phyloP scores from a whole-genome alignment of 2,329 filamentous ascomycete genomes.

The Amauroascus verrucosus region DNA sequence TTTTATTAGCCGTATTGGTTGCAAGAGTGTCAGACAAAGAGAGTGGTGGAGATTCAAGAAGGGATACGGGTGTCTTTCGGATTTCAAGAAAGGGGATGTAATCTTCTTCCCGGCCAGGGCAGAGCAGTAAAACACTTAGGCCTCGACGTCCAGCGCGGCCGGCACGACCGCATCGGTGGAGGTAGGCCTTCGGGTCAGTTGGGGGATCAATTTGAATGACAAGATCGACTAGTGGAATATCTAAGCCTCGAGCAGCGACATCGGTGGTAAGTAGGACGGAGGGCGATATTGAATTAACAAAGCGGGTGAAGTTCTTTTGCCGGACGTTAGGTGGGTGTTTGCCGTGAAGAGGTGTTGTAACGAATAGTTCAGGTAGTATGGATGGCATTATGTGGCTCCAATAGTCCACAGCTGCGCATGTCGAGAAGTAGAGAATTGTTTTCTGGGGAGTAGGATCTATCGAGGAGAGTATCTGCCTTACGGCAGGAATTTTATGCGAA shows the following conservation, averaged over 20 bases:
- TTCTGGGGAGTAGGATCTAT: conserved; percentile 68
- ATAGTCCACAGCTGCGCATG: conserved; percentile 90
- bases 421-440: conserved; percentile 84
- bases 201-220: conserved; percentile 80
- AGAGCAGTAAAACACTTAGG: conserved; percentile 74
- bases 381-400: conserved; percentile 69
- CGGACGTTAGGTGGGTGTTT: conserved; percentile 84
- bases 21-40: conserved; percentile 53
- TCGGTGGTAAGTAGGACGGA: conserved; percentile 85
- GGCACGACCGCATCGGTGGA: conserved; percentile 55
- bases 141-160: conserved; percentile 59
- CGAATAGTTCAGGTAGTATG: conserved; percentile 57
- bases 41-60: conserved; percentile 49
- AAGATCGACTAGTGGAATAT: conserved; percentile 84
- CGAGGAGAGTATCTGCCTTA: conserved; percentile 58
- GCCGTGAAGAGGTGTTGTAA: conserved; percentile 74
- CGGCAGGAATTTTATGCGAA: conserved; percentile 66
- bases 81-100: conserved; percentile 81
- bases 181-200: conserved; percentile 76
- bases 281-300: conserved; percentile 62
- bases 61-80: conserved; percentile 70
- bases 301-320: conserved; percentile 75
- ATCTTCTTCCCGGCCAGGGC: conserved; percentile 75
- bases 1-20: conserved; percentile 44
- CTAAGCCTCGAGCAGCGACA: conserved; percentile 77